These are phyloP conservation scores for Blastobotrys attinorum DNA, from an alignment of 805 yeast genomes.

Conservation along the genomic window DNA sequence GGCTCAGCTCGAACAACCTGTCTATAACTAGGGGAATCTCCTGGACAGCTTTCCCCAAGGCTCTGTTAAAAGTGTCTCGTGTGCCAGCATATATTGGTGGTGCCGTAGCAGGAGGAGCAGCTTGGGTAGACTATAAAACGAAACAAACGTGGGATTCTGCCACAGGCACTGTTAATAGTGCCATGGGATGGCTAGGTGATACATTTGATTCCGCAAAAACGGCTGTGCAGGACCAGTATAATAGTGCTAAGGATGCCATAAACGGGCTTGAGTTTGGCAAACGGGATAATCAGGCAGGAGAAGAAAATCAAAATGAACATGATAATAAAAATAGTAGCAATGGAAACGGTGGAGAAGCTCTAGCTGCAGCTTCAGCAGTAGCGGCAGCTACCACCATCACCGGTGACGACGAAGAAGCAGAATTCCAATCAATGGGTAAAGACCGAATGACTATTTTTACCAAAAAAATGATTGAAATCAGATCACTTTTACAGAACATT, in stretches of 20 bases:
- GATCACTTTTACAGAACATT: constrained; percentile 66
- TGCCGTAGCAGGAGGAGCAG: constrained; percentile 89
- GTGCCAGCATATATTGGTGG: constrained; percentile 80
- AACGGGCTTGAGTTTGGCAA: constrained; percentile 4
- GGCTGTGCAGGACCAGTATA: constrained; percentile 33
- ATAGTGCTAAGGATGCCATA: constrained; percentile 8
- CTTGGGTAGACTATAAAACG: constrained; percentile 84
- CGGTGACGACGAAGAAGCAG: constrained; percentile 47
- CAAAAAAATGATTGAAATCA: constrained; percentile 92
- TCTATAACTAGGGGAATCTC: not conserved
- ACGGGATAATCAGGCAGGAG: not conserved
- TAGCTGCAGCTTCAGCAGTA: constrained; percentile 49
- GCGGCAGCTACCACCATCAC: constrained; percentile 42
- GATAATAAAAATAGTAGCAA: constrained; percentile 12
- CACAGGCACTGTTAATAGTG: constrained; percentile 51
- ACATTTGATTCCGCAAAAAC: constrained; percentile 43
- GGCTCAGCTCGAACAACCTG: not conserved
- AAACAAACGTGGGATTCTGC: constrained; percentile 77
- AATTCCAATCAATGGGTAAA: no score
- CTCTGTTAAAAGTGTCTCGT: constrained; percentile 16
- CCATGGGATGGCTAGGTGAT: constrained; percentile 41
- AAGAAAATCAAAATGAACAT: constrained; percentile 1
- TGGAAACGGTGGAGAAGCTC: constrained; percentile 29
- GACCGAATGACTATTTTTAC: constrained; percentile 81
- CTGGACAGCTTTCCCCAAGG: constrained; percentile 15